A percentile compares a stretch with the other conserved stretches of the same genome.
Evolutionary conservation across 2,329 filamentous ascomycete genomes (phyloP).

Genomic region (Juglanconis oblonga): DNA sequence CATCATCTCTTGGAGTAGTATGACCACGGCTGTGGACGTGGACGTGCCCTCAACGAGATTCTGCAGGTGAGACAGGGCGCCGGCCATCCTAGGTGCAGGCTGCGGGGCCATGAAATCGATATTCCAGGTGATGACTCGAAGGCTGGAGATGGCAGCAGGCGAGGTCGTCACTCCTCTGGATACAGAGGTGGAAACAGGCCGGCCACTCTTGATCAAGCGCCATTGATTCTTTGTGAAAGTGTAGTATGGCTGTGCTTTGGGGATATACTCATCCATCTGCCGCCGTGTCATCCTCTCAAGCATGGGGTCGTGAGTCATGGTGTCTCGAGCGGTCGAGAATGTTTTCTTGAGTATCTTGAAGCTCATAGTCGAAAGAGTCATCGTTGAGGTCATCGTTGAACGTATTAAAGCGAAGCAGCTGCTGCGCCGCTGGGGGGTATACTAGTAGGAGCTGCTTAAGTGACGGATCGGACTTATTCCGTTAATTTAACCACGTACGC

Average conservation of each 20-base stretch:
- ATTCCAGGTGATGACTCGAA: conserved; percentile 30
- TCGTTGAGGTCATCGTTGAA: too few species aligned
- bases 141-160: conserved; percentile 16
- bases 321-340: background rate
- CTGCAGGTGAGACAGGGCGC: conserved; percentile 25
- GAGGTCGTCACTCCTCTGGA: background rate
- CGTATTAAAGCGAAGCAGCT: too few species aligned
- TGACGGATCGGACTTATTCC: too few species aligned
- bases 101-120: conserved; percentile 32
- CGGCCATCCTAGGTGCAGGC: conserved; percentile 24
- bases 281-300: conserved; percentile 4
- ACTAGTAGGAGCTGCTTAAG: too few species aligned
- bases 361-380: too few species aligned
- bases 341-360: background rate
- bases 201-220: conserved; percentile 3
- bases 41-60: conserved; percentile 5
- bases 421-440: too few species aligned
- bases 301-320: background rate
- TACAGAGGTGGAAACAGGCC: background rate
- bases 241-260: conserved; percentile 25
- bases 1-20: conserved; percentile 48
- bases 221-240: conserved; percentile 22
- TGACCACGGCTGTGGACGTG: conserved; percentile 30
- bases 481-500: too few species aligned
- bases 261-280: conserved; percentile 20